Conservation (phyloP, 768 basidiomycete species). For the Tricholoma sp. region DNA sequence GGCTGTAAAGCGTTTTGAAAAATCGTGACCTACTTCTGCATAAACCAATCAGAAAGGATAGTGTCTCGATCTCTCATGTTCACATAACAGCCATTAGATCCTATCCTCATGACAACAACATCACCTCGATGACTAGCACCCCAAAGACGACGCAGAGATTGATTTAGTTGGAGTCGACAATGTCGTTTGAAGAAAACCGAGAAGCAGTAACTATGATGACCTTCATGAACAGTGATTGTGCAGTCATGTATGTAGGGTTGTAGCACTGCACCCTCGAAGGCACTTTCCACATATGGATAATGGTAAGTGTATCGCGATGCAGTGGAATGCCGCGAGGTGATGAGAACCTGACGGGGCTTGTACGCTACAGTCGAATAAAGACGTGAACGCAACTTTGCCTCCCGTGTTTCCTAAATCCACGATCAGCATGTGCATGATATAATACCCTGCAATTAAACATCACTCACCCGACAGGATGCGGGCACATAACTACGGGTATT, state of each 20-base stretch:
- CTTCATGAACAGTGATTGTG: neutral
- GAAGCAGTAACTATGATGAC: neutral
- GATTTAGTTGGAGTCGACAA: neutral
- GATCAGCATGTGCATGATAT: neutral
- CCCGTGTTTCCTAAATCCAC: neutral
- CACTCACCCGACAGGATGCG: neutral
- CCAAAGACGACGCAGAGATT: neutral
- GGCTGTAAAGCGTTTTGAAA: neutral
- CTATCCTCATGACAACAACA: conserved; percentile 1
- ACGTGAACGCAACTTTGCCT: neutral
- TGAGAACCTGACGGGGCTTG: neutral
- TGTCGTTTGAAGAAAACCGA: conserved; percentile 1
- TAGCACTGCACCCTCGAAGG: neutral
- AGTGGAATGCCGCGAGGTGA: neutral
- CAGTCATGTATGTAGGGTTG: conserved; percentile 4
- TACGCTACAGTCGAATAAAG: neutral
- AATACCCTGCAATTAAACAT: neutral
- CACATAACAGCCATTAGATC: neutral
- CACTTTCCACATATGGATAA: conserved; percentile 1
- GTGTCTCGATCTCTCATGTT: conserved; percentile 3
- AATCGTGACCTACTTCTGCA: neutral
- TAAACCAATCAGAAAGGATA: conserved; percentile 1
- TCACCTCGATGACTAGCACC: neutral
- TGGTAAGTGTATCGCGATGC: neutral
- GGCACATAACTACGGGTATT: neutral